Evolutionary conservation across 805 yeast genomes (phyloP), one percentile per base, ranked within the genome.

Genomic region (Zygosaccharomyces lentus): DNA sequence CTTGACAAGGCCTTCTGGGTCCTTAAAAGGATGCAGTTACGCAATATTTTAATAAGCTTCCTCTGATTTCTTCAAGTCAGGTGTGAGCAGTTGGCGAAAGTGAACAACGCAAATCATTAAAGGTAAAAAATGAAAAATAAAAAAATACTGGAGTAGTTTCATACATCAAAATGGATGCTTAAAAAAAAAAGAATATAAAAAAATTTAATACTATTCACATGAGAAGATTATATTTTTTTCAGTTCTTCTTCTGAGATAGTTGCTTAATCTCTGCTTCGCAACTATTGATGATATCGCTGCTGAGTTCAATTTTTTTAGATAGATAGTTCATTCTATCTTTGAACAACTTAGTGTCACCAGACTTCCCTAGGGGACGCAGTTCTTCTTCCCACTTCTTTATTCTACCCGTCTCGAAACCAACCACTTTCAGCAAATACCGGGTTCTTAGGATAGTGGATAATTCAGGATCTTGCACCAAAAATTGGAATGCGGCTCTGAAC

Each of bases 401-500:
- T 56, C 82, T 79, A 1, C 70, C 72, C 9, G 77, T 75, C 56
- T 88, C 95, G 45, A 77, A 64, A 3, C 71, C 65, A 35, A 87
- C 75, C 40, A 82, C 67, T 34, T 72, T 72, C 38, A 72, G 67
- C 43, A 83, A 66, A 51, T 82, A 80, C 19, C 78, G 74, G 2
- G 82, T 72, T 61, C 88, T 95, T 62, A 87, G 73, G 9, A 79
- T 71, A 19, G 78, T 78, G 46, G 72, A 76, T 6, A 85, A 66
- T 13, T 73, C 71, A 12, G 69, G 57, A 59, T 89, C 90, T 1
- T 71, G 53, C 2, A 81, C 74, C 59, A 93, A 71, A 48, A 76
- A 76, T 46, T 71, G 57, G 67, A 91, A 93, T 0, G 98, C 96
- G 0, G 90, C 86, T 47, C 76, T 74, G 64, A 72, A 89, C 17